Percentiles rank a stretch among this genome's conserved stretches.
phyloP scores from a whole-genome alignment of 2,329 filamentous ascomycete genomes.

The Pezicula carpinea region DNA sequence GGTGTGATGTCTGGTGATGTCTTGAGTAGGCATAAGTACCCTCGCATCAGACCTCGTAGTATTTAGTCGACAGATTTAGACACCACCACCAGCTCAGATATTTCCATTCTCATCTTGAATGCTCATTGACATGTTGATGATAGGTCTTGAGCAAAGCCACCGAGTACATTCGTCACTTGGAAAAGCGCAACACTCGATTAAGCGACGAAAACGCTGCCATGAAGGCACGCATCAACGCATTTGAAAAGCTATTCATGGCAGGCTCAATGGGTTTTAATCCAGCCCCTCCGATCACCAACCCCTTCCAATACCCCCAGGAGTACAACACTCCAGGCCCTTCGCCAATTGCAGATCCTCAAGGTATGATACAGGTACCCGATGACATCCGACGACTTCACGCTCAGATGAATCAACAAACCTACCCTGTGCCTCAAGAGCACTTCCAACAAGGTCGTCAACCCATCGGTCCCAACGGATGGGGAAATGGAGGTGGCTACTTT shows the following conservation, averaged over 20 bases:
- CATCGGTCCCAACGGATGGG: conserved; percentile 52
- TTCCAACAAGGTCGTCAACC: conserved; percentile 42
- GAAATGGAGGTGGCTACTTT: conserved; percentile 49
- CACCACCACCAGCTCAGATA: neutral
- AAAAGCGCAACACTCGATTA: conserved; percentile 81
- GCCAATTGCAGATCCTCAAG: conserved; percentile 38
- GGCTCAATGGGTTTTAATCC: conserved; percentile 60
- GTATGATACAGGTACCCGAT: conserved; percentile 63
- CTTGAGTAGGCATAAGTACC: too few species aligned
- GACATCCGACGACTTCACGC: conserved; percentile 45
- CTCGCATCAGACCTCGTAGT: too few species aligned
- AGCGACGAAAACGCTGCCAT: conserved; percentile 76
- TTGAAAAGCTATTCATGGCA: conserved; percentile 74
- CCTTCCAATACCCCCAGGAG: conserved; percentile 25
- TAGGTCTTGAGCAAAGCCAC: conserved; percentile 82
- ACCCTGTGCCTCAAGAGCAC: conserved; percentile 26
- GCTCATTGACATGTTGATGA: conserved; percentile 6
- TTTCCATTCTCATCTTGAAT: neutral
- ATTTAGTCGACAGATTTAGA: neutral
- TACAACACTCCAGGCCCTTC: conserved; percentile 24
- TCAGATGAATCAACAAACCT: conserved; percentile 27
- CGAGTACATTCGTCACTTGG: conserved; percentile 90
- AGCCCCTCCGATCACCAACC: conserved; percentile 41
- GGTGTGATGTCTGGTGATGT: too few species aligned
- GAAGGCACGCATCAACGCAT: conserved; percentile 71